Evolutionary conservation across 306 rosid species (phyloP), one percentile per base, ranked within the genome.

Genomic region (Pyrus communis): DNA sequence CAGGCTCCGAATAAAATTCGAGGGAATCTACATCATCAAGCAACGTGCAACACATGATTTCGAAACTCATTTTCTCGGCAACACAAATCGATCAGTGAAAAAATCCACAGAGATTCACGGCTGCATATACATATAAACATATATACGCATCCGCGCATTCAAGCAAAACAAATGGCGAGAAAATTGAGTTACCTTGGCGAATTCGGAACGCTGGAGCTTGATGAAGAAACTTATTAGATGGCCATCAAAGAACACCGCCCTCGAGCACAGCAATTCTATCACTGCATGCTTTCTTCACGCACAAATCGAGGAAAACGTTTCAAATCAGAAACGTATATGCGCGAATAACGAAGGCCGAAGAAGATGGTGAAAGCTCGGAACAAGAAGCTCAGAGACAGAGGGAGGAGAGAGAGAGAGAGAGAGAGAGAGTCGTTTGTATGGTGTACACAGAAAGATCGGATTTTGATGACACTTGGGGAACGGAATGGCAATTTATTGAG

Each of bases 201-300:
- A 69, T 42, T 40, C 30, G 38, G 83, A 70, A 33, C 61, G 10
- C 31, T n/a, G 55, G 18, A 17, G 60, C 42, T 33, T n/a, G 42
- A 30, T 33, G 68, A 67, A 8, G 4, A 14, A 78, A 51, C 7
- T 80, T 81, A 76, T 83, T 81, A 76, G 85, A 84, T 76, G 82
- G 76, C 71, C 85, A 75, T 84, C 82, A 84, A 86, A 78, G 71
- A 78, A 84, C 83, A 67, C 72, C 30, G 31, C 55, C 33, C 33
- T 12, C 18, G 21, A 74, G 11, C 77, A 4, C 42, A 69, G 42
- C 22, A 38, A 66, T 11, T 22, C 28, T 33, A 66, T 22, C 9
- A 33, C 45, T 4, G 46, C 46, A 65, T 18, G 70, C 15, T 4
- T 21, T 49, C 21, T 38, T 19, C 12, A 42, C 19, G 23, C 17